These are phyloP conservation scores for Letharia lupina DNA, from an alignment of 495 filamentous ascomycete genomes.

Conservation along the genomic window DNA sequence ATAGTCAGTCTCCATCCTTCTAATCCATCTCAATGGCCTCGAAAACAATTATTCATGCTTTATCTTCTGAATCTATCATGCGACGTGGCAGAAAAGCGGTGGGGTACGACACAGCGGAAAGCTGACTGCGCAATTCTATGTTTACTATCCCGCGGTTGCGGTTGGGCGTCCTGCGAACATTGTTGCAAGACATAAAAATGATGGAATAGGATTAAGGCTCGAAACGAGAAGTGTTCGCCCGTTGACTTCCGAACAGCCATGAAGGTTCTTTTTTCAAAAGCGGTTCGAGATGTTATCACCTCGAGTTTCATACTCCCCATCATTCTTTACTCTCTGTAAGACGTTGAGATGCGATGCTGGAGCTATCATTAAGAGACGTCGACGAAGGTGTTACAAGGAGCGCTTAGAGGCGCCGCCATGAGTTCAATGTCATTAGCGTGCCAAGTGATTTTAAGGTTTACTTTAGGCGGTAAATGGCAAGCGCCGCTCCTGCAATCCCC, in stretches of 20 bases:
- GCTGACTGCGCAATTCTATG: not conserved
- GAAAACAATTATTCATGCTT: not conserved
- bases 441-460: constrained; percentile 1
- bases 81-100: not conserved
- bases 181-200: not conserved
- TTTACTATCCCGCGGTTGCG: not conserved
- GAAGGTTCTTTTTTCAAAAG: not conserved
- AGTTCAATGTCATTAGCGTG: not conserved
- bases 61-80: not conserved
- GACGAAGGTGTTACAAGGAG: constrained; percentile 1
- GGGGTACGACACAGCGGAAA: not conserved
- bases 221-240: not conserved
- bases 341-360: not conserved
- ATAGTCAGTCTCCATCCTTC: not conserved
- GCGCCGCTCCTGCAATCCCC: constrained; percentile 6
- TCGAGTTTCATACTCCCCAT: not conserved
- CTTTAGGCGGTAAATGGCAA: constrained; percentile 10
- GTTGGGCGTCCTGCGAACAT: not conserved
- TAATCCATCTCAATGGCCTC: not conserved
- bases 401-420: constrained; percentile 5
- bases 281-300: not conserved
- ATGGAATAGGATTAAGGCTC: not conserved
- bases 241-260: not conserved
- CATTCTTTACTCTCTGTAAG: not conserved
- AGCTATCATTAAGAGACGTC: not conserved